A percentile compares a stretch with the other conserved stretches of the same genome.
Conservation (phyloP, 305 asterid species). For the Fraxinus nigra region DNA sequence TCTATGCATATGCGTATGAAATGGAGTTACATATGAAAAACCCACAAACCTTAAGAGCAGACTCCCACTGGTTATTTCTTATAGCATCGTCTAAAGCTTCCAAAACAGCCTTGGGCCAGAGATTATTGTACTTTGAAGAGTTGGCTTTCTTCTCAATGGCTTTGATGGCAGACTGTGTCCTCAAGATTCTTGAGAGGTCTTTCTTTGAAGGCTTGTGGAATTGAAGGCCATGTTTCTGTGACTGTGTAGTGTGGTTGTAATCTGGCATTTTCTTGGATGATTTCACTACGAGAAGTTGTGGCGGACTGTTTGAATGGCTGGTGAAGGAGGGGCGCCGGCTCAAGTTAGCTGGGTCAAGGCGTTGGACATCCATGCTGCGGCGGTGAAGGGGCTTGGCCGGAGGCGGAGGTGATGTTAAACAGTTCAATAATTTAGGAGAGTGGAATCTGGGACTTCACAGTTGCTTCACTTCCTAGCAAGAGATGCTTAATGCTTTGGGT, state of each 20-base stretch:
- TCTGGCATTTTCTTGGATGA: constrained; percentile 36
- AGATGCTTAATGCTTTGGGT: neutral
- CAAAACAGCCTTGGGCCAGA: constrained; percentile 76
- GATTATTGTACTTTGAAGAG: constrained; percentile 70
- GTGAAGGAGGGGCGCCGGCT: constrained; percentile 16
- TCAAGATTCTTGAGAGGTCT: constrained; percentile 61
- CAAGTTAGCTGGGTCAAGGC: constrained; percentile 20
- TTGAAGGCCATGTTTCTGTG: constrained; percentile 30
- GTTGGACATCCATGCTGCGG: constrained; percentile 42
- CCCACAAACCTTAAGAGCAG: constrained; percentile 72
- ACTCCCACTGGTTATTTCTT: constrained; percentile 59
- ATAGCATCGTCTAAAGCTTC: constrained; percentile 78
- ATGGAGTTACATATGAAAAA: neutral
- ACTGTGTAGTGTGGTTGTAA: constrained; percentile 25
- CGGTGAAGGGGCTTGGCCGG: neutral
- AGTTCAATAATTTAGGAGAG: neutral
- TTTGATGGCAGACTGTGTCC: constrained; percentile 71
- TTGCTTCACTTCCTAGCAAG: neutral
- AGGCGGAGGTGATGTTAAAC: neutral
- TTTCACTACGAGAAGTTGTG: constrained; percentile 7
- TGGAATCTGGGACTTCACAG: neutral
- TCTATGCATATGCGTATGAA: neutral
- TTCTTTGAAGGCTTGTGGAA: constrained; percentile 49
- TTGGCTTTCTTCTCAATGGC: constrained; percentile 66
- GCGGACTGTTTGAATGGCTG: neutral